These are phyloP conservation scores for Botrytis porri DNA, from an alignment of 2,329 filamentous ascomycete species.

Conservation along the genomic window DNA sequence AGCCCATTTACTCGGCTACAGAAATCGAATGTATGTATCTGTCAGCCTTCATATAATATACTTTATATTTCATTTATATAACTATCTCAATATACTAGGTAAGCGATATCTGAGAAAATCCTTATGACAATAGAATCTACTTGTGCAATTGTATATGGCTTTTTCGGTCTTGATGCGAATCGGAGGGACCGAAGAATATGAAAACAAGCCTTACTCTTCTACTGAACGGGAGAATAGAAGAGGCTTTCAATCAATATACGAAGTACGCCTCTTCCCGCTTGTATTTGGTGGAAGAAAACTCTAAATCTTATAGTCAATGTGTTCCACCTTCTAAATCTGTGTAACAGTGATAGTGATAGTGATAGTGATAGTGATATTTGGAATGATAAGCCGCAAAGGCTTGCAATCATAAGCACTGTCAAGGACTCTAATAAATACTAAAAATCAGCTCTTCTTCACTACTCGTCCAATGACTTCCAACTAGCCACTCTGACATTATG, in stretches of 20 bases:
- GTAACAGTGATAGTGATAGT: background rate
- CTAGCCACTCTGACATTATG: background rate
- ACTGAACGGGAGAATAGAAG: background rate
- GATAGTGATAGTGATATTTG: background rate
- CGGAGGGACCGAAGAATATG: background rate
- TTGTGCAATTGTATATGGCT: background rate
- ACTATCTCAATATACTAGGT: background rate
- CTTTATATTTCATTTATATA: background rate
- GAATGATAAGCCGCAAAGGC: background rate
- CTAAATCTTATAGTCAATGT: background rate
- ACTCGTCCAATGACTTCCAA: background rate
- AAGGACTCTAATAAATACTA: background rate
- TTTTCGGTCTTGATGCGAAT: background rate
- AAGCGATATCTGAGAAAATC: background rate
- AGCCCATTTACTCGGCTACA: background rate
- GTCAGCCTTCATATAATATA: background rate
- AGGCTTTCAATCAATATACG: background rate
- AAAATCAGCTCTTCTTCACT: background rate
- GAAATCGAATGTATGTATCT: background rate
- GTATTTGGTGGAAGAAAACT: background rate
- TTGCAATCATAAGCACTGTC: background rate
- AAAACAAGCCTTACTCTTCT: background rate
- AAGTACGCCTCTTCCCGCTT: background rate
- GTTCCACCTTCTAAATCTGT: background rate
- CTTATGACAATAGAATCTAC: background rate